Evolutionary conservation across 2,329 filamentous ascomycete species (phyloP).

Genomic region (Penicillium glabrum): DNA sequence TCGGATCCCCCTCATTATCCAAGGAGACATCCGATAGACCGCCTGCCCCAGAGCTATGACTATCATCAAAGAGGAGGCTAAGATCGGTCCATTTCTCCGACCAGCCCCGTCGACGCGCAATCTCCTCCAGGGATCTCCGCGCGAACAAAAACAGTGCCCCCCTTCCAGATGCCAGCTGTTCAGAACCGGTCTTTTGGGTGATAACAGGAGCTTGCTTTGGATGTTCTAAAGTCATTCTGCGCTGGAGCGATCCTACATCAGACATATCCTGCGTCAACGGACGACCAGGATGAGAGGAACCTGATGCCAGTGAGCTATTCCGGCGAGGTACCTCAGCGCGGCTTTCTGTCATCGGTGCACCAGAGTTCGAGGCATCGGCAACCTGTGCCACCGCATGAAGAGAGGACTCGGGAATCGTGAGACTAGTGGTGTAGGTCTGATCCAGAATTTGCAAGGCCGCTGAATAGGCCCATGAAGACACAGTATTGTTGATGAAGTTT

Average conservation of each 20-base stretch:
- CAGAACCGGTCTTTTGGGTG: conserved; percentile 59
- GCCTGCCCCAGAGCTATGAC: conserved; percentile 24
- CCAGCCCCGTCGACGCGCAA: conserved; percentile 74
- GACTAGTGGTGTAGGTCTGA: conserved; percentile 38
- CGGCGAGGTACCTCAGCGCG: conserved; percentile 36
- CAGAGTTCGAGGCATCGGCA: conserved; percentile 19
- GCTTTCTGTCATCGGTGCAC: conserved; percentile 19
- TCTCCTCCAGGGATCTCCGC: conserved; percentile 72
- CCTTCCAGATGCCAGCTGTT: conserved; percentile 78
- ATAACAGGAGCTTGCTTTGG: conserved; percentile 43
- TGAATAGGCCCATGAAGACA: conserved; percentile 49
- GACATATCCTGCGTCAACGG: conserved; percentile 33
- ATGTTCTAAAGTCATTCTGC: conserved; percentile 45
- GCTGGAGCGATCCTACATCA: conserved; percentile 35
- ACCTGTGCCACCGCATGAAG: conserved; percentile 30
- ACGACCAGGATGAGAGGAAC: conserved; percentile 18
- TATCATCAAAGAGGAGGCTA: conserved; percentile 38
- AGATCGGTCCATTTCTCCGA: conserved; percentile 70
- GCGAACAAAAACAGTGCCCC: conserved; percentile 81
- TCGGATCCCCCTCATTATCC: conserved; percentile 26
- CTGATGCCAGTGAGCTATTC: conserved; percentile 38
- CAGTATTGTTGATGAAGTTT: conserved; percentile 45
- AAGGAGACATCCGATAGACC: conserved; percentile 38
- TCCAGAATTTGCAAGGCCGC: conserved; percentile 45
- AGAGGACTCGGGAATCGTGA: conserved; percentile 39